Conservation (phyloP, 805 yeast genomes). For the Nakazawaea holstii region DNA sequence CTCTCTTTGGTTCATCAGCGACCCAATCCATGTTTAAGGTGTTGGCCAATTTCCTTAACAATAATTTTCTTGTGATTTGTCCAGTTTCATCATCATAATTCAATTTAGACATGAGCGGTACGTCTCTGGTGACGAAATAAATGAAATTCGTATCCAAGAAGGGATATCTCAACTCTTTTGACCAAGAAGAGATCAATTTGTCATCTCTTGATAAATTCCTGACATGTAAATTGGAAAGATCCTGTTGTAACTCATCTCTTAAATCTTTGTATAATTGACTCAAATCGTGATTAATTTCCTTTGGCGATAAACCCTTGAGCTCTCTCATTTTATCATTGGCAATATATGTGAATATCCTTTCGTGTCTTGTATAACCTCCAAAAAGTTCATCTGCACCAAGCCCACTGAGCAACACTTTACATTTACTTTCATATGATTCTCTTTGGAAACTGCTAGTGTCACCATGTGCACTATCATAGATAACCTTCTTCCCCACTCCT, state of each 20-base stretch:
- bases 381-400: conserved; percentile 96
- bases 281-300: conserved; percentile 14
- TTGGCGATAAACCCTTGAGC: conserved; percentile 17
- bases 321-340: conserved; percentile 19
- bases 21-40: conserved; percentile 48
- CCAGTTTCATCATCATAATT: conserved; percentile 30
- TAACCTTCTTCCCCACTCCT: conserved; percentile 35
- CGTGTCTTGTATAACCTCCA: conserved; percentile 93
- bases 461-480: conserved; percentile 12
- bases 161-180: conserved; percentile 87
- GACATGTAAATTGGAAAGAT: conserved; percentile 66
- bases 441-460: conserved; percentile 13
- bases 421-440: conserved; percentile 38
- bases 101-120: conserved; percentile 45
- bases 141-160: conserved; percentile 66
- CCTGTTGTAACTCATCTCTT: conserved; percentile 56
- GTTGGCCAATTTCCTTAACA: conserved; percentile 60
- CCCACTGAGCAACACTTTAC: conserved; percentile 81
- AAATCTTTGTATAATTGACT: conserved; percentile 33
- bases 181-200: conserved; percentile 79
- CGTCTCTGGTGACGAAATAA: conserved; percentile 33
- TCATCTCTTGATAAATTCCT: conserved; percentile 91
- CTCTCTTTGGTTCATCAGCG: conserved; percentile 76
- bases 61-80: conserved; percentile 38
- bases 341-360: conserved; percentile 35